Evolutionary conservation across 2,329 filamentous ascomycete genomes (phyloP).

Genomic region (Calonectria hongkongensis): DNA sequence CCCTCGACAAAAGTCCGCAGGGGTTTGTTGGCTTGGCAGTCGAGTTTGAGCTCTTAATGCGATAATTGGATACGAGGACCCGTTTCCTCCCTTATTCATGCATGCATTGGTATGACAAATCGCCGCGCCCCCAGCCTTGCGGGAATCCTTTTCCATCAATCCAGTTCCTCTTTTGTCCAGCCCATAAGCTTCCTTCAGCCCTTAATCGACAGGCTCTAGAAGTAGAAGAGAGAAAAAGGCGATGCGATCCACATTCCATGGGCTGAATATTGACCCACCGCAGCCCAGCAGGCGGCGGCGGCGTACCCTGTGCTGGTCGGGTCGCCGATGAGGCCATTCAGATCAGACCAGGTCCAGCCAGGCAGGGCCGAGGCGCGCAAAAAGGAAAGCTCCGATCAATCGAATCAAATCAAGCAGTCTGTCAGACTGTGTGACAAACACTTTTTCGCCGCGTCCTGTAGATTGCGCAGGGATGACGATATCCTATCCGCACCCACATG

Average conservation of each 20-base stretch:
- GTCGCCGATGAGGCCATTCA: conserved; percentile 18
- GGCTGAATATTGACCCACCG: conserved; percentile 7
- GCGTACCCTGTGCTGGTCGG: background rate
- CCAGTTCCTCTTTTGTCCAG: background rate
- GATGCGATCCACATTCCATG: conserved; percentile 11
- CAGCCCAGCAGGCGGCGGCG: background rate
- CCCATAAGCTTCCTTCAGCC: conserved; percentile 7
- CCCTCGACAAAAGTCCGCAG: conserved; percentile 20
- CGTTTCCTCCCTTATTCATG: conserved; percentile 13
- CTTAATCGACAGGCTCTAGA: background rate
- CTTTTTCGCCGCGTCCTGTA: background rate
- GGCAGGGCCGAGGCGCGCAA: background rate
- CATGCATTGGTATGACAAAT: background rate
- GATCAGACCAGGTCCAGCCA: background rate
- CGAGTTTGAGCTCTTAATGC: background rate
- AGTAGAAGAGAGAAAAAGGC: background rate
- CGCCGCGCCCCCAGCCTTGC: background rate
- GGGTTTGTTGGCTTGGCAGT: conserved; percentile 3
- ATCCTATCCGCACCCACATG: too few species aligned
- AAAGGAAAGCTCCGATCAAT: conserved; percentile 5
- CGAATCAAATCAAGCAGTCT: background rate
- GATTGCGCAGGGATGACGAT: conserved; percentile 8
- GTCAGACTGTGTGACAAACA: background rate
- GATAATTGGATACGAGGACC: conserved; percentile 17
- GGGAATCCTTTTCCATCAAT: background rate